phyloP scores from a whole-genome alignment of 352 stramenopile genomes.

The Aphanomyces astaci region DNA sequence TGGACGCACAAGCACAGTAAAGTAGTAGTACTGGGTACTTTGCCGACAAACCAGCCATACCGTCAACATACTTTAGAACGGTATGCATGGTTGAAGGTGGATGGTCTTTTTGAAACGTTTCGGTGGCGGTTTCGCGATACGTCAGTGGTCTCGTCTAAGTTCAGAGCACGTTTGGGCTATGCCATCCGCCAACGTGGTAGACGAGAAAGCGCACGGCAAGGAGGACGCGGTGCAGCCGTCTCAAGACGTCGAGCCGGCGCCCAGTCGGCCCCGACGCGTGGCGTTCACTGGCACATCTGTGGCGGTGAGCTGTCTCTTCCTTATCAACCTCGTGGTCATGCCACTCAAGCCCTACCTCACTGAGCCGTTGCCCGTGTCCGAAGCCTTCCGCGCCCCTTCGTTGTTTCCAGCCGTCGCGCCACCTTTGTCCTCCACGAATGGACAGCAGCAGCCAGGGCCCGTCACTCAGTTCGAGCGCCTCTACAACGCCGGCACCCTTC shows the following conservation, averaged over 20 bases:
- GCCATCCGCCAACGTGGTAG: too few species aligned
- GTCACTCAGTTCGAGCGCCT: background rate
- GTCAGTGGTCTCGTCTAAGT: too few species aligned
- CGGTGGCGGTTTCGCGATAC: too few species aligned
- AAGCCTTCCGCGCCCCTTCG: background rate
- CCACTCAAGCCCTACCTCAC: background rate
- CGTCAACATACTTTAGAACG: too few species aligned
- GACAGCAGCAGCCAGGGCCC: background rate
- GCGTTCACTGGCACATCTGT: background rate
- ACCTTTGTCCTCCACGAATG: background rate
- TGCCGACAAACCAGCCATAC: too few species aligned
- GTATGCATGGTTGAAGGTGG: too few species aligned
- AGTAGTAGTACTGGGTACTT: too few species aligned
- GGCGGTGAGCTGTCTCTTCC: background rate
- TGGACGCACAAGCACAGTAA: too few species aligned
- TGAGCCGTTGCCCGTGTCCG: background rate
- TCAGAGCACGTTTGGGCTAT: too few species aligned
- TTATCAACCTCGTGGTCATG: background rate
- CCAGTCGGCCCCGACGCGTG: background rate
- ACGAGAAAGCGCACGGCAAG: too few species aligned
- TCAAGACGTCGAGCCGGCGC: background rate
- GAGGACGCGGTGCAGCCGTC: background rate
- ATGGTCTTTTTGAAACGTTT: too few species aligned
- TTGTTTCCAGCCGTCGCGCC: background rate
- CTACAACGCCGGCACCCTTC: background rate